phyloP scores from a whole-genome alignment of 495 filamentous ascomycete genomes.

The Hypomontagnella submonticulosa region DNA sequence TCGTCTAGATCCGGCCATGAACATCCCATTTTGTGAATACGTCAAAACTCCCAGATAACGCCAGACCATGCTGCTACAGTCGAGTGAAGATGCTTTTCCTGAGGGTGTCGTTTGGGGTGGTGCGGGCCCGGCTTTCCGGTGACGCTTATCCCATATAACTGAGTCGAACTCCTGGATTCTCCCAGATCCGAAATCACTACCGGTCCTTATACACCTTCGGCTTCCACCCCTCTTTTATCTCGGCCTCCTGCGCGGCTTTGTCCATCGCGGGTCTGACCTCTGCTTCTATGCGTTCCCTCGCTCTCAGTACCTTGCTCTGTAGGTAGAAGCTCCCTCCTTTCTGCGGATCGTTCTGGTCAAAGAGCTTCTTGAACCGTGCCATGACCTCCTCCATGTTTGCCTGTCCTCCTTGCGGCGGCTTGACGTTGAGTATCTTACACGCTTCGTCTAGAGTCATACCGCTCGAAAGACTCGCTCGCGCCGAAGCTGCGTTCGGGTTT shows the following conservation, averaged over 20 bases:
- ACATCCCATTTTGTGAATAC: conserved; percentile 26
- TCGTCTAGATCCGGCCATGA: conserved; percentile 21
- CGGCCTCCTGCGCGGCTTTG: conserved; percentile 66
- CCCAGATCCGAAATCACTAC: conserved; percentile 51
- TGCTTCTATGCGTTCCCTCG: conserved; percentile 89
- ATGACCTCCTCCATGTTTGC: conserved; percentile 79
- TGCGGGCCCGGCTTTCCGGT: conserved; percentile 5
- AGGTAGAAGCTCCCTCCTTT: conserved; percentile 98
- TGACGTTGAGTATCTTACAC: conserved; percentile 96
- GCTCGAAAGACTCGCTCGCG: conserved; percentile 63
- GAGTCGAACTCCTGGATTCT: neutral
- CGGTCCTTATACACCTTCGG: conserved; percentile 94
- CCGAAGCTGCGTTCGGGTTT: conserved; percentile 55
- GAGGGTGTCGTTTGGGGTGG: conserved; percentile 23
- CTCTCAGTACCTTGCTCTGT: conserved; percentile 94
- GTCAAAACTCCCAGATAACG: conserved; percentile 50
- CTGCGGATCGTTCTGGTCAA: conserved; percentile 91
- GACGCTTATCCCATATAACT: conserved; percentile 15
- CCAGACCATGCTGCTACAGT: conserved; percentile 60
- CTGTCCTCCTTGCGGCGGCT: conserved; percentile 82
- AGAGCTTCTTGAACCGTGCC: conserved; percentile 92
- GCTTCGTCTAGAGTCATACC: conserved; percentile 94
- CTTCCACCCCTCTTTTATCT: conserved; percentile 86
- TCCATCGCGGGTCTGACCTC: conserved; percentile 70
- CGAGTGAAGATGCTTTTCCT: conserved; percentile 59